Evolutionary conservation across 768 basidiomycete genomes (phyloP).

Genomic region (Nidula microcarpa): DNA sequence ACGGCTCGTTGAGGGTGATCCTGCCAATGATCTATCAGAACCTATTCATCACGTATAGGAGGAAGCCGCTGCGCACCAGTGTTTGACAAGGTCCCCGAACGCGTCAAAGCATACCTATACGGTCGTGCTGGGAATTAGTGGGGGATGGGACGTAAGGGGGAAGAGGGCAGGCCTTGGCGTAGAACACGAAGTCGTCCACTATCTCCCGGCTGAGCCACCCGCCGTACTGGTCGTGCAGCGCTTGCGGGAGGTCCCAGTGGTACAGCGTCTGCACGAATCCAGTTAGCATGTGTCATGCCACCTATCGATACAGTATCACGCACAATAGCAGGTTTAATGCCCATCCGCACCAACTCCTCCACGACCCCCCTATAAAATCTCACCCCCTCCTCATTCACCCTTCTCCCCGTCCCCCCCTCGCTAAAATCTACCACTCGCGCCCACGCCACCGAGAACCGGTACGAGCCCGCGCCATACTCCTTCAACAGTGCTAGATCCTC

Average conservation of each 20-base stretch:
- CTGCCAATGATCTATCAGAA: conserved; percentile 17
- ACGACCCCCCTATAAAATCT: conserved; percentile 65
- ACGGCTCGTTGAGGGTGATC: conserved; percentile 76
- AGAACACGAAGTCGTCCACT: conserved; percentile 58
- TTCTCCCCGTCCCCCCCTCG: conserved; percentile 42
- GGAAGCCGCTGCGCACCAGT: conserved; percentile 42
- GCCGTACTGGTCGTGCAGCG: conserved; percentile 66
- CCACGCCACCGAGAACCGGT: conserved; percentile 77
- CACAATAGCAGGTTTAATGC: conserved; percentile 64
- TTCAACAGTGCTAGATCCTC: conserved; percentile 63
- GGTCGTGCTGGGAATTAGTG: no score
- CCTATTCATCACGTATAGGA: no score
- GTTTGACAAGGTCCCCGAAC: conserved; percentile 71
- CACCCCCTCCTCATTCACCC: conserved; percentile 62
- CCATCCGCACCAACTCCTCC: conserved; percentile 55
- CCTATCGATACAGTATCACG: not conserved
- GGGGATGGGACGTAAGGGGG: no score
- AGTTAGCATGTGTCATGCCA: not conserved
- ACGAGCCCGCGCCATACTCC: conserved; percentile 63
- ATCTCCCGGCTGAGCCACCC: conserved; percentile 74
- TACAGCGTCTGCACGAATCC: conserved; percentile 51
- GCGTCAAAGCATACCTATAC: conserved; percentile 59
- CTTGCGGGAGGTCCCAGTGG: conserved; percentile 79
- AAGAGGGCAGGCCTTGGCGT: conserved; percentile 38
- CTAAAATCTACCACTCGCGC: conserved; percentile 59